phyloP scores from a whole-genome alignment of 2,329 filamentous ascomycete genomes.

The Ascochyta lentis region DNA sequence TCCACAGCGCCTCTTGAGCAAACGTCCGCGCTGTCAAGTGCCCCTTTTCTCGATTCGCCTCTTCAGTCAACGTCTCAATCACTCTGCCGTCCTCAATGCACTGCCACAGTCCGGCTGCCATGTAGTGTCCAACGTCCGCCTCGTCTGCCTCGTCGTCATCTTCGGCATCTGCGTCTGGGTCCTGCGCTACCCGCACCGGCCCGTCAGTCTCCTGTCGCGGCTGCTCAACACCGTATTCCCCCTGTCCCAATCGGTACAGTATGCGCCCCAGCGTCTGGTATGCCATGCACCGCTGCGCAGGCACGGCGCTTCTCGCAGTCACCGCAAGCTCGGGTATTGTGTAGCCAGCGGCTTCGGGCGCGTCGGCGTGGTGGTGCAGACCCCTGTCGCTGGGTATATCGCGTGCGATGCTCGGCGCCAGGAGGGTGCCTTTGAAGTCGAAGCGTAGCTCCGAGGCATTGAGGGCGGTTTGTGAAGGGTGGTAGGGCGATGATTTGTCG shows the following conservation, averaged over 20 bases:
- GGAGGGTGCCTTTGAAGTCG: slow-evolving; percentile 80
- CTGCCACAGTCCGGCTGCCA: slow-evolving; percentile 81
- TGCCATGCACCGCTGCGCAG: slow-evolving; percentile 87
- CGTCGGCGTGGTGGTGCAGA: slow-evolving; percentile 90
- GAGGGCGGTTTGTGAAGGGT: slow-evolving; percentile 75
- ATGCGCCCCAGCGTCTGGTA: slow-evolving; percentile 90
- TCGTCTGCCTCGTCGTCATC: slow-evolving; percentile 49
- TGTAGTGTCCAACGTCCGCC: slow-evolving; percentile 47
- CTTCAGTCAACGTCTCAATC: slow-evolving; percentile 76
- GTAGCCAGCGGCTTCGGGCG: slow-evolving; percentile 92
- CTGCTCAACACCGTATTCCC: slow-evolving; percentile 67
- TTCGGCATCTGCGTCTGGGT: slow-evolving; percentile 43
- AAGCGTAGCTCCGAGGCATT: slow-evolving; percentile 82
- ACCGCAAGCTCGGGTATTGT: slow-evolving; percentile 86
- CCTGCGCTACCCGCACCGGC: slow-evolving; percentile 52
- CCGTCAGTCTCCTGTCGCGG: slow-evolving; percentile 51
- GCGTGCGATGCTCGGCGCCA: slow-evolving; percentile 78
- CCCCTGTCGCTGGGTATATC: slow-evolving; percentile 78
- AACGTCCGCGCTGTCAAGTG: slow-evolving; percentile 84
- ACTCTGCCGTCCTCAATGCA: slow-evolving; percentile 78
- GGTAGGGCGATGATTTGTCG: slow-evolving; percentile 76
- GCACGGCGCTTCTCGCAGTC: slow-evolving; percentile 79
- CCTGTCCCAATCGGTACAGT: slow-evolving; percentile 80
- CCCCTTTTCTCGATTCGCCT: slow-evolving; percentile 70
- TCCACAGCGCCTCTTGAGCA: slow-evolving; percentile 88